Conservation (phyloP, 148 eudicot genomes). For the Amaranthus palmeri region DNA sequence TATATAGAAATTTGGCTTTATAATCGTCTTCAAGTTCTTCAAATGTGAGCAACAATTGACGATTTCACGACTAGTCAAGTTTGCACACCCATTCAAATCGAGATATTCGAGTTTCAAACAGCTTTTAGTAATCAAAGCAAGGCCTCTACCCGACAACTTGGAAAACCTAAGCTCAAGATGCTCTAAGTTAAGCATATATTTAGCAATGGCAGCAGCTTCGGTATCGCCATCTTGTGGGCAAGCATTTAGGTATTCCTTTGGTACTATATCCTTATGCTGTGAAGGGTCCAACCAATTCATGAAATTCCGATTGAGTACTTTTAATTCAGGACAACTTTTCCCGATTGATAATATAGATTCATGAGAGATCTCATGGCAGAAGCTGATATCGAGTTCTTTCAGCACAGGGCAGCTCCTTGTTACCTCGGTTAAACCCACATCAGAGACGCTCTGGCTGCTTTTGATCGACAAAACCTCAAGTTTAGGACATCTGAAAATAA, state of each 20-base stretch:
- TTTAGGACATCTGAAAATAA: conserved; percentile 64
- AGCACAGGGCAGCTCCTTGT: conserved; percentile 60
- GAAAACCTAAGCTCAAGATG: conserved; percentile 75
- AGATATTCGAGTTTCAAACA: conserved; percentile 56
- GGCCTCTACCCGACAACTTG: conserved; percentile 66
- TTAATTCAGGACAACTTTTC: conserved; percentile 47
- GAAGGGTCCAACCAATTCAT: conserved; percentile 86
- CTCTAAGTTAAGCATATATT: conserved; percentile 55
- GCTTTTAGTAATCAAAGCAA: conserved; percentile 57
- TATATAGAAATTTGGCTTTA: conserved; percentile 80
- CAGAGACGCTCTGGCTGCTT: conserved; percentile 70
- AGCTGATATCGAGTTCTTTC: conserved; percentile 72
- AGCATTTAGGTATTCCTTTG: conserved; percentile 57
- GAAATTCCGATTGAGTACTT: conserved; percentile 56
- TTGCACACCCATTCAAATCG: conserved; percentile 75
- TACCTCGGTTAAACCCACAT: conserved; percentile 44
- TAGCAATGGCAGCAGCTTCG: conserved; percentile 75
- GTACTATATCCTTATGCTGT: conserved; percentile 67
- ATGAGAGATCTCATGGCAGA: conserved; percentile 83
- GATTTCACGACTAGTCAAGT: conserved; percentile 73
- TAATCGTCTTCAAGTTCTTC: conserved; percentile 56
- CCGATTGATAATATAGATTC: conserved; percentile 59
- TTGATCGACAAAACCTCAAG: conserved; percentile 71
- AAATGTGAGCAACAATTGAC: conserved; percentile 35
- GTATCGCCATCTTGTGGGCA: conserved; percentile 79